Percentiles rank a stretch among this genome's conserved stretches.
These are phyloP conservation scores for Byssochlamys sp. DNA, from an alignment of 2,329 filamentous ascomycete species.

Conservation along the genomic window DNA sequence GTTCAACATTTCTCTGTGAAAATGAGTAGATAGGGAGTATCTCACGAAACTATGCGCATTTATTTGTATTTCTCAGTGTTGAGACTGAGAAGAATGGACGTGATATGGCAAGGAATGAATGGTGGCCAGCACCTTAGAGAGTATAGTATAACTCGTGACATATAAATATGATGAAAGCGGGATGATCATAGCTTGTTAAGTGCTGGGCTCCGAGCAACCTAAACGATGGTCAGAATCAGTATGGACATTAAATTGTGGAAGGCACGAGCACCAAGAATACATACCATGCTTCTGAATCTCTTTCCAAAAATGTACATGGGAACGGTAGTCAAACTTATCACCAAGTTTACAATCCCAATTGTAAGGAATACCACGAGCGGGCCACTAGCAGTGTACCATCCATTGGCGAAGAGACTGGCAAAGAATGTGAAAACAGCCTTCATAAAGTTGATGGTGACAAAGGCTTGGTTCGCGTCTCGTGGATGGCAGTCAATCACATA, in stretches of 20 bases:
- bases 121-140: background rate
- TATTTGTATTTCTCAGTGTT: no score
- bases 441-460: slow-evolving; percentile 34
- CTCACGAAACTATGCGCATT: no score
- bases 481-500: slow-evolving; percentile 36
- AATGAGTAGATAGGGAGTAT: no score
- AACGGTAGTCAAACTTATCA: slow-evolving; percentile 10
- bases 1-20: no score
- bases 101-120: background rate
- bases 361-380: slow-evolving; percentile 12
- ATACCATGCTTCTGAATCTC: slow-evolving; percentile 21
- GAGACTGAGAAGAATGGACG: no score
- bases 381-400: slow-evolving; percentile 18
- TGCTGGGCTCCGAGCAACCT: background rate
- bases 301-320: slow-evolving; percentile 22
- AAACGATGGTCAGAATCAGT: background rate
- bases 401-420: slow-evolving; percentile 15
- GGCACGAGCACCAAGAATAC: slow-evolving; percentile 1
- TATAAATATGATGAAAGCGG: background rate
- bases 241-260: background rate
- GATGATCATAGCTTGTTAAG: background rate
- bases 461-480: slow-evolving; percentile 31
- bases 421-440: slow-evolving; percentile 30
- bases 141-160: background rate
- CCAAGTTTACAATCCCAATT: slow-evolving; percentile 5